Evolutionary conservation across 202 grass and related monocot species (phyloP).

Genomic region (Sporobolus alterniflorus): DNA sequence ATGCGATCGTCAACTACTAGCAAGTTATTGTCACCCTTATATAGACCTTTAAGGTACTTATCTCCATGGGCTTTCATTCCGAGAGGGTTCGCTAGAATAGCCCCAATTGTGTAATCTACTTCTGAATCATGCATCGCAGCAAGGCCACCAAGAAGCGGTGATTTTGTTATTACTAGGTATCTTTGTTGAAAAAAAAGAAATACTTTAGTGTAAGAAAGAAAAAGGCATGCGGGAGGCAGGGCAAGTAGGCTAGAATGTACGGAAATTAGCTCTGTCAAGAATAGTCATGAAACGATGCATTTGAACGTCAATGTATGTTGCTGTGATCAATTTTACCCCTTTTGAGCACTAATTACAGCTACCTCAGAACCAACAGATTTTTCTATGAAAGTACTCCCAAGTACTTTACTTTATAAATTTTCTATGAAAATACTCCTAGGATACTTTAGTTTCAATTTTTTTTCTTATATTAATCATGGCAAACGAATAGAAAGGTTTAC

Average conservation of each 20-base stretch:
- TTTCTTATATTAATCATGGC: not conserved
- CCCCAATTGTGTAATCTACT: conserved; percentile 73
- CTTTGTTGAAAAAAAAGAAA: conserved; percentile 55
- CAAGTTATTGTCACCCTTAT: conserved; percentile 66
- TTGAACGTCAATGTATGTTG: not conserved
- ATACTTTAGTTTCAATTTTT: not conserved
- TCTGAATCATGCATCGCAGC: conserved; percentile 73
- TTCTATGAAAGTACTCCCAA: too few species aligned
- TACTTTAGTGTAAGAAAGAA: conserved; percentile 54
- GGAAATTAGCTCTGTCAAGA: not conserved
- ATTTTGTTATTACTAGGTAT: conserved; percentile 86
- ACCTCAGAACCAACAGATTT: not conserved
- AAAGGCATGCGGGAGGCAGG: not conserved
- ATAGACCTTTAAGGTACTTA: conserved; percentile 85
- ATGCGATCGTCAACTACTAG: conserved; percentile 59
- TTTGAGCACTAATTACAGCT: not conserved
- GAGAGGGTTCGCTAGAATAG: conserved; percentile 72
- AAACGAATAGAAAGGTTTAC: not conserved
- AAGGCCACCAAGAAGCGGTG: conserved; percentile 77
- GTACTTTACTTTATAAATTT: too few species aligned
- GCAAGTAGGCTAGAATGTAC: not conserved
- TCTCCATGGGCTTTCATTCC: conserved; percentile 94
- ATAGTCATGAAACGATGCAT: conserved; percentile 8
- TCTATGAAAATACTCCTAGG: not conserved
- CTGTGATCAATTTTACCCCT: not conserved